phyloP scores from a whole-genome alignment of 257 asterid genomes.

The Jaltomata sinuosa region DNA sequence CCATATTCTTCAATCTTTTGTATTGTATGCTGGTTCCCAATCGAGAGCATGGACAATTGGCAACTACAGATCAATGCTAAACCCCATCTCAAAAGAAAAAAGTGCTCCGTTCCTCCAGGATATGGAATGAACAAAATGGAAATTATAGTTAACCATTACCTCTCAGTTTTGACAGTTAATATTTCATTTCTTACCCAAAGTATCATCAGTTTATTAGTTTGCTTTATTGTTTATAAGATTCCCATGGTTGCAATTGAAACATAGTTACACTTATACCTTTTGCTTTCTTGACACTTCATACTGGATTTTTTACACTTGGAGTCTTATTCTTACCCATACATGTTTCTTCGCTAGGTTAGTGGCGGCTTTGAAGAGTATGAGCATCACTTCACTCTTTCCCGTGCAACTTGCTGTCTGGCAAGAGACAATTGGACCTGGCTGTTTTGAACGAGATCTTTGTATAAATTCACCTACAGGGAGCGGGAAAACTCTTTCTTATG shows the following conservation, averaged over 20 bases:
- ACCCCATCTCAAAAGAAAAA: not conserved
- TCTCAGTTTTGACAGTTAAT: not conserved
- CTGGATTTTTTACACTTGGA: not conserved
- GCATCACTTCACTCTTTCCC: slow-evolving; percentile 60
- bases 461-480: slow-evolving; percentile 91
- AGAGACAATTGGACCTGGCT: slow-evolving; percentile 88
- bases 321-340: not conserved
- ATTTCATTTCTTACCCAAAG: not conserved
- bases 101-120: not conserved
- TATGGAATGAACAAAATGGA: not conserved
- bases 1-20: not conserved
- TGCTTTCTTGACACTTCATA: not conserved
- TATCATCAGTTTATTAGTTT: not conserved
- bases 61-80: not conserved
- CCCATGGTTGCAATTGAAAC: not conserved
- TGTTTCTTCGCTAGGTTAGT: slow-evolving; percentile 41
- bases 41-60: not conserved
- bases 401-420: slow-evolving; percentile 93
- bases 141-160: not conserved
- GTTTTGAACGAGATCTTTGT: slow-evolving; percentile 73
- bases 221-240: not conserved
- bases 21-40: not conserved
- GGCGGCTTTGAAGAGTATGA: slow-evolving; percentile 54
- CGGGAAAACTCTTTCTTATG: slow-evolving; percentile 88
- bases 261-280: not conserved